Evolutionary conservation across 2,329 filamentous ascomycete species (phyloP).

Genomic region (Fusarium nematophilum): DNA sequence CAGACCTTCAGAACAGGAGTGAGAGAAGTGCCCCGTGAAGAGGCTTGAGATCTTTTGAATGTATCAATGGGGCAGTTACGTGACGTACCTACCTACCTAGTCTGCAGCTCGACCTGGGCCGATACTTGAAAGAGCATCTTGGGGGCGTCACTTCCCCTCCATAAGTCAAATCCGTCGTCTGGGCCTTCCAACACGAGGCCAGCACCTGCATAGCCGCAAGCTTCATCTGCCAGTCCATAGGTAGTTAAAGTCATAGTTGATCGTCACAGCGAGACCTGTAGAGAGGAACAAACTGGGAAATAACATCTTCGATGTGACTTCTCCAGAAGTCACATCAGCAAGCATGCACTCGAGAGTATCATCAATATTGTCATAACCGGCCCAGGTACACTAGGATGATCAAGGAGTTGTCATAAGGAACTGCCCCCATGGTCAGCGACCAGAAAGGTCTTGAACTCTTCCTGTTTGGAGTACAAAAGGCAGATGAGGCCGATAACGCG

Average conservation of each 20-base stretch:
- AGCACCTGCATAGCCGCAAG: constrained; percentile 69
- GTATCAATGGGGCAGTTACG: constrained; percentile 61
- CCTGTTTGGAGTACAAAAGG: constrained; percentile 71
- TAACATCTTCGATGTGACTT: constrained; percentile 58
- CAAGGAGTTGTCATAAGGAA: constrained; percentile 54
- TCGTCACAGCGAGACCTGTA: constrained; percentile 55
- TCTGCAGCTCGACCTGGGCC: constrained; percentile 49
- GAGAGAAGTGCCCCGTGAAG: constrained; percentile 77
- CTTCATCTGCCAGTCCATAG: constrained; percentile 68
- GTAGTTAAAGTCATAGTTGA: constrained; percentile 69
- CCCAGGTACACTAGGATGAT: constrained; percentile 58
- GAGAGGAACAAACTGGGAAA: constrained; percentile 60
- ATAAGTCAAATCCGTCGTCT: constrained; percentile 57
- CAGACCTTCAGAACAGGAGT: constrained; percentile 53
- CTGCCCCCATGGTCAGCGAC: constrained; percentile 69
- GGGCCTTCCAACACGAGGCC: constrained; percentile 59
- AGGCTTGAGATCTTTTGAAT: constrained; percentile 69
- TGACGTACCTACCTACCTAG: too few species aligned
- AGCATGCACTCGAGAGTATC: constrained; percentile 50
- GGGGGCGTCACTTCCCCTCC: constrained; percentile 50
- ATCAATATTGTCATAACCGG: constrained; percentile 56
- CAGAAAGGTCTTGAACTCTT: constrained; percentile 67
- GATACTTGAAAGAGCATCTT: constrained; percentile 52
- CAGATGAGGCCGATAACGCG: constrained; percentile 69
- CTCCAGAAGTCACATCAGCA: constrained; percentile 51